These are phyloP conservation scores for Garcia nutans DNA, from an alignment of 345 rosid genomes.

Conservation along the genomic window DNA sequence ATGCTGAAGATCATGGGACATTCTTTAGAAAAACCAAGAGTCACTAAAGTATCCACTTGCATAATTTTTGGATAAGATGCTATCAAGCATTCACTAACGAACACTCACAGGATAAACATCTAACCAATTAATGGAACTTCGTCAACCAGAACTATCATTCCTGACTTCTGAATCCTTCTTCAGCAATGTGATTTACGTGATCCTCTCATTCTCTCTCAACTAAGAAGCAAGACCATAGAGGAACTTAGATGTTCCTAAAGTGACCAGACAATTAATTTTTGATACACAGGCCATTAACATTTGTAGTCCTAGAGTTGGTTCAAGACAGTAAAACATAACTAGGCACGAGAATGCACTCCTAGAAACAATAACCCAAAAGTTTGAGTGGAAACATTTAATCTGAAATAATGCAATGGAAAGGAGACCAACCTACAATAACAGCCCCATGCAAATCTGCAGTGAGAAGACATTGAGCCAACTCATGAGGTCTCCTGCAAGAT, in stretches of 20 bases:
- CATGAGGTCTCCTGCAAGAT: conserved; percentile 20
- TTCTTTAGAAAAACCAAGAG: not conserved
- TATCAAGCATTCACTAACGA: not conserved
- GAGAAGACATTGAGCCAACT: conserved; percentile 26
- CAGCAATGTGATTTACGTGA: not conserved
- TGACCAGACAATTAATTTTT: not conserved
- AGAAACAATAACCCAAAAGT: not conserved
- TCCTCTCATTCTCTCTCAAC: not conserved
- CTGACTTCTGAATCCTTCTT: not conserved
- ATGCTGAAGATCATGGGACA: not conserved
- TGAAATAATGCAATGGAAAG: not conserved
- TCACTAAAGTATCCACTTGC: not conserved
- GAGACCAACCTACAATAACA: conserved; percentile 15
- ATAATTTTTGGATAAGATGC: not conserved
- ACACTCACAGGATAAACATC: not conserved
- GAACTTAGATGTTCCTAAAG: not conserved
- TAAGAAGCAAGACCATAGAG: not conserved
- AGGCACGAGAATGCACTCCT: not conserved
- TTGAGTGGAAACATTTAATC: not conserved
- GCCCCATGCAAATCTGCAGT: conserved; percentile 37
- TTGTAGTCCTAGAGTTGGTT: not conserved
- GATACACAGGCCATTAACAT: not conserved
- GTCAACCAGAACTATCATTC: not conserved
- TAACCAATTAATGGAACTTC: not conserved
- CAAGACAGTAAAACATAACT: not conserved